Evolutionary conservation across 2,329 filamentous ascomycete species (phyloP).

Genomic region (Seiridium cupressi): DNA sequence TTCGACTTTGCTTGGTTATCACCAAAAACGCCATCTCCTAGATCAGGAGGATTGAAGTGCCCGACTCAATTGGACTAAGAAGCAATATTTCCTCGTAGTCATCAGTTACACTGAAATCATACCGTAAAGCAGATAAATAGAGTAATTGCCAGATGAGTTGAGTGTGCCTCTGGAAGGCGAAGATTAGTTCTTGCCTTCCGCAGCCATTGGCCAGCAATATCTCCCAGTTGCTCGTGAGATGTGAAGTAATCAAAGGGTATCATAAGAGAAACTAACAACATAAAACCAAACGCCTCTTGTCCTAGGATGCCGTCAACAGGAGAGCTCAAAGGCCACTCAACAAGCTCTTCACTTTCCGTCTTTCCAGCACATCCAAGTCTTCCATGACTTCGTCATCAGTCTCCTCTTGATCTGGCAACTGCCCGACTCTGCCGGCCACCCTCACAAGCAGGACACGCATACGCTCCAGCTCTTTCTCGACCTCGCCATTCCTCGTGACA

Average conservation of each 20-base stretch:
- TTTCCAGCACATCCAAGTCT: conserved; percentile 37
- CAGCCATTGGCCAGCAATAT: too few relatives aligned
- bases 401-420: conserved; percentile 26
- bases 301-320: neutral
- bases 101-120: too few relatives aligned
- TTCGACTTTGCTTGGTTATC: too few relatives aligned
- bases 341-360: conserved; percentile 39
- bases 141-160: too few relatives aligned
- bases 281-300: neutral
- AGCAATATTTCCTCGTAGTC: too few relatives aligned
- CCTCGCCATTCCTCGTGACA: conserved; percentile 60
- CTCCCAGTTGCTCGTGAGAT: too few relatives aligned
- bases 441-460: conserved; percentile 63
- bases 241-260: neutral
- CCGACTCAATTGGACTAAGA: too few relatives aligned
- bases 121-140: too few relatives aligned
- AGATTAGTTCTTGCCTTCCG: too few relatives aligned
- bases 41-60: too few relatives aligned
- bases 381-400: conserved; percentile 24
- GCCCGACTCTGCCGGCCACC: conserved; percentile 52
- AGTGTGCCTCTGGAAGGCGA: too few relatives aligned
- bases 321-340: conserved; percentile 30
- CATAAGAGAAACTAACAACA: neutral
- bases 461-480: conserved; percentile 65
- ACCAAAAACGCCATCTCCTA: too few relatives aligned